Evolutionary conservation across 495 filamentous ascomycete genomes (phyloP).

Genomic region (Cairneyella variabilis): DNA sequence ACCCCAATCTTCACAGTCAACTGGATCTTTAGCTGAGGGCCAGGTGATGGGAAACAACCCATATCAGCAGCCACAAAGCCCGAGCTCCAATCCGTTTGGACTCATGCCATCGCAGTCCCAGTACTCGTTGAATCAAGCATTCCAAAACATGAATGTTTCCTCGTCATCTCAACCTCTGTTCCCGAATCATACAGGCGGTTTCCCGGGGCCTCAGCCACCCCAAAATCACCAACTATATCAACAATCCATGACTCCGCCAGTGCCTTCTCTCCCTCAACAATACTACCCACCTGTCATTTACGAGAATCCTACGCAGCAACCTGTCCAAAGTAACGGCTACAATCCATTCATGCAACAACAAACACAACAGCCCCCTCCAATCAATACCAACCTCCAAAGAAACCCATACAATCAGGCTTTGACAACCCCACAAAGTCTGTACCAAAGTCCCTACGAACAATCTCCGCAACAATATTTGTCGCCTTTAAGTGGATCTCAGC

Average conservation of each 20-base stretch:
- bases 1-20: constrained; percentile 54
- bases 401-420: constrained; percentile 21
- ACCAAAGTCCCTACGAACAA: constrained; percentile 20
- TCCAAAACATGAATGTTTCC: constrained; percentile 69
- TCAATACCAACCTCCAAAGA: constrained; percentile 24
- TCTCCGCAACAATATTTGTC: constrained; percentile 41
- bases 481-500: no score
- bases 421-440: constrained; percentile 10
- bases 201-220: constrained; percentile 43
- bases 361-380: constrained; percentile 13
- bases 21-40: constrained; percentile 37
- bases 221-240: constrained; percentile 43
- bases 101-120: constrained; percentile 36
- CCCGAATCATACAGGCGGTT: constrained; percentile 79
- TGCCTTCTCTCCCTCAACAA: constrained; percentile 42
- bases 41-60: constrained; percentile 44
- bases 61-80: constrained; percentile 33
- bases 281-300: constrained; percentile 33
- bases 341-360: constrained; percentile 63
- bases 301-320: constrained; percentile 32
- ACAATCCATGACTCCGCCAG: constrained; percentile 45
- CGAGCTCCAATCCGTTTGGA: constrained; percentile 47
- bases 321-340: constrained; percentile 36
- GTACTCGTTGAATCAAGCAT: constrained; percentile 46
- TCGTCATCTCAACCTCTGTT: constrained; percentile 67